A percentile compares a stretch with the other conserved stretches of the same genome.
These are phyloP conservation scores for Papiliotrema laurentii DNA, from an alignment of 1,284 basidiomycete genomes.

Conservation along the genomic window DNA sequence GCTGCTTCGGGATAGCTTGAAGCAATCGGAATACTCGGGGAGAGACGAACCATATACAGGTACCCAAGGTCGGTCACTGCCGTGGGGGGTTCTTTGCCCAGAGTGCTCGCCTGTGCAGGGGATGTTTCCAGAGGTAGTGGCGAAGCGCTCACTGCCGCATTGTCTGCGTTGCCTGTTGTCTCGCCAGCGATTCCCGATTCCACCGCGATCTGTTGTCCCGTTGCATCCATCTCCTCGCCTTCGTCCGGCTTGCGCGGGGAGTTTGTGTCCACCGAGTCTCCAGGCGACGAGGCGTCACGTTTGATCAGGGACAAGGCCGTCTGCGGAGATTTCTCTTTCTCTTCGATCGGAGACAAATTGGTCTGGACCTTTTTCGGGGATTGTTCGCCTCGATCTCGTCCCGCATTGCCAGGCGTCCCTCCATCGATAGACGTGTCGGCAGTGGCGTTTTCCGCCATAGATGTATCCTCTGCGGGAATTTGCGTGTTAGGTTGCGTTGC, in stretches of 20 bases:
- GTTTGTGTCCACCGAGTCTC: too few relatives aligned
- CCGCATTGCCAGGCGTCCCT: not conserved
- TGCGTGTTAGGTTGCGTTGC: not conserved
- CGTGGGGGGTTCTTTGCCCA: not conserved
- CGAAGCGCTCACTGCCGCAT: too few relatives aligned
- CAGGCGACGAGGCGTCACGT: not conserved
- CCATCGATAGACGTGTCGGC: not conserved
- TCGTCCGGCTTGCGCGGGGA: too few relatives aligned
- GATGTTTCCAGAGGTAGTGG: too few relatives aligned
- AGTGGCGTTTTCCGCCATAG: not conserved
- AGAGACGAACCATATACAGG: constrained; percentile 1
- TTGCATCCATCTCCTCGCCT: too few relatives aligned
- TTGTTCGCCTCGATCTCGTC: not conserved
- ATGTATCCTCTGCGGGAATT: not conserved
- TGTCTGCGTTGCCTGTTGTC: too few relatives aligned
- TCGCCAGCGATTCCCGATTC: too few relatives aligned
- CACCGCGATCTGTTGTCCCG: too few relatives aligned
- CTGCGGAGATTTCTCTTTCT: not conserved
- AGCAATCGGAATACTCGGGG: not conserved
- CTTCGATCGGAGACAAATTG: too few relatives aligned
- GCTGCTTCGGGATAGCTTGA: not conserved
- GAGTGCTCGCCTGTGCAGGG: too few relatives aligned
- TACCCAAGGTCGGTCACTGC: not conserved
- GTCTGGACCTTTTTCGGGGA: too few relatives aligned
- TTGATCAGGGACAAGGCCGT: not conserved